Evolutionary conservation across 352 stramenopile species (phyloP), one percentile per base, ranked within the genome.

Genomic region (Phytophthora podocarpi): DNA sequence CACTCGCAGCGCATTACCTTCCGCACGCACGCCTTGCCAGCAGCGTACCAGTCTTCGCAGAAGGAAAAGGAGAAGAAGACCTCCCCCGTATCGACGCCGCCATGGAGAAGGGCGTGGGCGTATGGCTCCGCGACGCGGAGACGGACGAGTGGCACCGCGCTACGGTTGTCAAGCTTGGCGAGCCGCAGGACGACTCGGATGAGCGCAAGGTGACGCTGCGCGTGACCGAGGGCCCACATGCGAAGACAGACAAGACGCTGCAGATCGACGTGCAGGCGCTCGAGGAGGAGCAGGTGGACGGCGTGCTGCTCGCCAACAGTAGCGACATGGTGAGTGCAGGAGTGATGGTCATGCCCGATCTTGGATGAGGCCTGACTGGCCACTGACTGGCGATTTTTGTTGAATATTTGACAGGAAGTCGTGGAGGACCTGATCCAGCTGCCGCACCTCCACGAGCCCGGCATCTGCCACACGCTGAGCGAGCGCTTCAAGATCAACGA

Each of bases 351-450:
- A n/a, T 30, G 20, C 20, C 11, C 16, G 30, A 37, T 54, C 20
- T 4, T 31, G 24, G 0, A 30, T 13, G 10, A 23, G n/a, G n/a
- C n/a, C n/a, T 41, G 10, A 41, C 39, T 59, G 20, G n/a, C 13
- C n/a, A 41, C 35, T 35, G 20, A 59, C 36, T 45, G 28, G 26
- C 18, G 11, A 20, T 10, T 37, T 55, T 26, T 46, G 12, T 45
- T 27, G 31, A 5, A 54, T 43, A 26, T 18, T 49, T 24, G 11
- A 57, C 53, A 87, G 77, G 83, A 95, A 66, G 69, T 93, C 31
- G 85, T 95, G 34, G 87, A 96, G 65, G 95, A 98, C 72, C 74
- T 98, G 52, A 97, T 98, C 69, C 85, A 89, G 60, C 66, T 98
- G 13, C 93, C 91, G 16, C 90, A 98, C 64, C 66, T 98, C 16